A percentile compares a stretch with the other conserved stretches of the same genome.
These are phyloP conservation scores for Chalciporus piperatus DNA, from an alignment of 768 basidiomycete genomes.

Conservation along the genomic window DNA sequence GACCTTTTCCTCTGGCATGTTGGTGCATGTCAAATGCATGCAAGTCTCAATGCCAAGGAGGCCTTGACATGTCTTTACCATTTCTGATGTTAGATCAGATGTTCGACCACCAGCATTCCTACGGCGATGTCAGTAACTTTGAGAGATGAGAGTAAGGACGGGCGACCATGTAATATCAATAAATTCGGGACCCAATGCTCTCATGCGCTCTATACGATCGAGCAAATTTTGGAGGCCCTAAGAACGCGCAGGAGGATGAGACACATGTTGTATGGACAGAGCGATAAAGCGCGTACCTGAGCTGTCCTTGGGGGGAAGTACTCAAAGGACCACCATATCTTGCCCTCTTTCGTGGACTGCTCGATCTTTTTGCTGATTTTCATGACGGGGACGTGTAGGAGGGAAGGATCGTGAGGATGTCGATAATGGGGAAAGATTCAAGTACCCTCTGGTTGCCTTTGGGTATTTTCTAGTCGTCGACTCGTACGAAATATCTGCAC, in stretches of 20 bases:
- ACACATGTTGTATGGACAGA: neutral
- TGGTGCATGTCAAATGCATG: conserved; percentile 98
- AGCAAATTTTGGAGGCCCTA: conserved; percentile 80
- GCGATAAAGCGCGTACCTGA: conserved; percentile 53
- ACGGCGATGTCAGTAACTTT: conserved; percentile 5
- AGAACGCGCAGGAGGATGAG: neutral
- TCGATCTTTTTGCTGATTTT: conserved; percentile 94
- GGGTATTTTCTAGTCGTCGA: conserved; percentile 22
- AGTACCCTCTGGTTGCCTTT: conserved; percentile 17
- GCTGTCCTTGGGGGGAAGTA: conserved; percentile 97
- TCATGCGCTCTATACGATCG: conserved; percentile 99
- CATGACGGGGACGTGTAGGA: conserved; percentile 47
- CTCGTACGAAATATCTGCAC: neutral
- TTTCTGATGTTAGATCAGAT: conserved; percentile 88
- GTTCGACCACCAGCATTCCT: conserved; percentile 98
- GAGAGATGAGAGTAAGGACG: conserved; percentile 2
- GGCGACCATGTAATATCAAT: conserved; percentile 93
- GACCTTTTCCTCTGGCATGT: conserved; percentile 96
- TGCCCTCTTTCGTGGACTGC: conserved; percentile 78
- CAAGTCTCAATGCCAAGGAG: conserved; percentile 94
- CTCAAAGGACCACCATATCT: conserved; percentile 98
- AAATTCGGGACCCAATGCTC: conserved; percentile 91
- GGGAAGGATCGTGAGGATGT: conserved; percentile 19
- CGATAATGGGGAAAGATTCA: conserved; percentile 10
- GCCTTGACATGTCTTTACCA: conserved; percentile 93